Conservation (phyloP, 306 rosid species). For the Gastrolobium bilobum region DNA sequence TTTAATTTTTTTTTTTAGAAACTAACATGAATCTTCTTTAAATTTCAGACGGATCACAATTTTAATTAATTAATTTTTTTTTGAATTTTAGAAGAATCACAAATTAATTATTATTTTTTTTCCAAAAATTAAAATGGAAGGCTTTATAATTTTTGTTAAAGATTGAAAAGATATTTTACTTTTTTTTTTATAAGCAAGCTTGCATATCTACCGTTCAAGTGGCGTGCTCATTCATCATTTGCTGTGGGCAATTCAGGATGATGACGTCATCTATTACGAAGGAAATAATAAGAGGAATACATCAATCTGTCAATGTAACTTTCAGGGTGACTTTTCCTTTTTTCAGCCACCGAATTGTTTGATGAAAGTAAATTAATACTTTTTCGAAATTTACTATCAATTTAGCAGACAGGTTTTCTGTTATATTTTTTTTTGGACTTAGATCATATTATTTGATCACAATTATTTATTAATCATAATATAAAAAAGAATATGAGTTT, state of each 20-base stretch:
- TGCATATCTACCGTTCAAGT: conserved; percentile 62
- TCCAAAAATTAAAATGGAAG: too few relatives aligned
- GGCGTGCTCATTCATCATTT: conserved; percentile 58
- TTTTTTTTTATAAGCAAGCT: conserved; percentile 46
- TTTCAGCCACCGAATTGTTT: background rate
- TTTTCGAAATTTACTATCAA: background rate
- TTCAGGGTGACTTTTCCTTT: conserved; percentile 43
- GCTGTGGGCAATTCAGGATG: conserved; percentile 51
- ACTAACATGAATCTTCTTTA: too few relatives aligned
- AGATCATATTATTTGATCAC: too few relatives aligned
- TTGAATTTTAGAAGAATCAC: background rate
- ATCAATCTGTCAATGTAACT: conserved; percentile 53
- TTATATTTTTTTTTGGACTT: background rate
- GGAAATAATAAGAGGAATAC: conserved; percentile 47
- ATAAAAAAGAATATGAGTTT: too few relatives aligned
- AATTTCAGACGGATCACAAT: too few relatives aligned
- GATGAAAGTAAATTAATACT: background rate
- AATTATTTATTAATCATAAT: too few relatives aligned
- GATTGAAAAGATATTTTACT: too few relatives aligned
- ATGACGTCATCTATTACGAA: conserved; percentile 55
- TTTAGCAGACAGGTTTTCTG: background rate
- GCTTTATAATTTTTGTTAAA: too few relatives aligned
- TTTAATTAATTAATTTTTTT: conserved; percentile 44
- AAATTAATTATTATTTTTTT: too few relatives aligned
- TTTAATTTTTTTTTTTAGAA: too few relatives aligned